Conservation (phyloP, 2,329 filamentous ascomycete species). For the Emergomyces orientalis region DNA sequence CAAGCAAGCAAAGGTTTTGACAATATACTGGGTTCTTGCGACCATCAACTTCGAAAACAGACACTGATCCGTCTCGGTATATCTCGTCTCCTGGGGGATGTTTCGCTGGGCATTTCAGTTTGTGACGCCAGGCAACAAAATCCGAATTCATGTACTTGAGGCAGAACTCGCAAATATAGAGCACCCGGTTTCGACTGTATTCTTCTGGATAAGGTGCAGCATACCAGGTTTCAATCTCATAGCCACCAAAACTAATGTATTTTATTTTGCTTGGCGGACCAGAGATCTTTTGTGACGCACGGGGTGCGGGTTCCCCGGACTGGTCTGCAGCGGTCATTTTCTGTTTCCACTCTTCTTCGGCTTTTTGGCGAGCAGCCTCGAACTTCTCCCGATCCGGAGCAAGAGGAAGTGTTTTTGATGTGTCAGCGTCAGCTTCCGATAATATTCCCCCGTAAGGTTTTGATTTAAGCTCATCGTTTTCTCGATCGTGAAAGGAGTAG, state of each 20-base stretch:
- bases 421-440: constrained; percentile 81
- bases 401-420: constrained; percentile 73
- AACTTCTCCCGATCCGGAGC: constrained; percentile 76
- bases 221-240: constrained; percentile 99
- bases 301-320: constrained; percentile 52
- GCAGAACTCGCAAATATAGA: constrained; percentile 99
- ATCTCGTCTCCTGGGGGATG: constrained; percentile 97
- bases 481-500: constrained; percentile 80
- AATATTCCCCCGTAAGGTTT: constrained; percentile 95
- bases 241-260: constrained; percentile 94
- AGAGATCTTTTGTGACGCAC: constrained; percentile 63
- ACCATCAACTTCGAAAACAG: constrained; percentile 96
- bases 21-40: constrained; percentile 92
- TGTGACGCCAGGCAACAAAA: constrained; percentile 95
- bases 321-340: constrained; percentile 54
- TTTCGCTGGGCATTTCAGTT: constrained; percentile 91
- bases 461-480: constrained; percentile 77
- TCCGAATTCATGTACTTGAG: constrained; percentile 99
- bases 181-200: constrained; percentile 87
- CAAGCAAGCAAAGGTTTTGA: constrained; percentile 85
- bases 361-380: constrained; percentile 78
- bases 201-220: constrained; percentile 96
- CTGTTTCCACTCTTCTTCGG: constrained; percentile 83
- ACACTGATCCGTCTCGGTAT: constrained; percentile 86
- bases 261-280: constrained; percentile 93